A percentile compares a stretch with the other conserved stretches of the same genome.
phyloP scores from a whole-genome alignment of 140 eudicot species.

The Oenanthe javanica region DNA sequence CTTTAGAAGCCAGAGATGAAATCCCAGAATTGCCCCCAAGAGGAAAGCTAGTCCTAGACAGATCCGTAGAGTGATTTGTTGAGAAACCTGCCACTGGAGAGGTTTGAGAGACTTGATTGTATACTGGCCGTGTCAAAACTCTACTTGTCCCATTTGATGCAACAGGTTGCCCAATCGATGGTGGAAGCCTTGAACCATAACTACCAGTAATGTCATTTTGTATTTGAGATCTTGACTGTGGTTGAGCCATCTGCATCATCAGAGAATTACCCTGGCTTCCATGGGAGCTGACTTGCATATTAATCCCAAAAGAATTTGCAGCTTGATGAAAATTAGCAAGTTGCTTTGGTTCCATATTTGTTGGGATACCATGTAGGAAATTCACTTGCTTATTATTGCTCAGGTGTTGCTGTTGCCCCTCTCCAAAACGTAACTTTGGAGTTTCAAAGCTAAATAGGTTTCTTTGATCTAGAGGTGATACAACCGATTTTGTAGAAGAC shows the following conservation, averaged over 20 bases:
- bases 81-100: conserved; percentile 55
- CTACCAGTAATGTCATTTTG: conserved; percentile 20
- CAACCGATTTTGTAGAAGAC: conserved; percentile 37
- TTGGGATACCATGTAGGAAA: conserved; percentile 87
- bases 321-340: conserved; percentile 67
- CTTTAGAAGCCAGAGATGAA: conserved; percentile 21
- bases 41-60: conserved; percentile 42
- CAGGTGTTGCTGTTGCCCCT: conserved; percentile 33
- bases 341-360: conserved; percentile 82
- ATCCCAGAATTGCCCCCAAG: conserved; percentile 27
- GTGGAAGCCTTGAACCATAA: conserved; percentile 27
- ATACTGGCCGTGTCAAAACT: conserved; percentile 14
- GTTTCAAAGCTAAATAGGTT: conserved; percentile 50
- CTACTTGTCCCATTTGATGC: conserved; percentile 30
- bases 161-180: conserved; percentile 25
- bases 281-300: conserved; percentile 29
- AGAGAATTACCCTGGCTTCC: conserved; percentile 24
- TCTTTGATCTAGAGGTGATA: conserved; percentile 60
- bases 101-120: conserved; percentile 44
- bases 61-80: conserved; percentile 35
- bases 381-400: conserved; percentile 43
- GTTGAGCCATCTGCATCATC: conserved; percentile 22
- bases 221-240: conserved; percentile 34
- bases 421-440: conserved; percentile 32
- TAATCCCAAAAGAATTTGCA: conserved; percentile 39